These are phyloP conservation scores for Harringtonia lauricola DNA, from an alignment of 2,329 filamentous ascomycete species.

Conservation along the genomic window DNA sequence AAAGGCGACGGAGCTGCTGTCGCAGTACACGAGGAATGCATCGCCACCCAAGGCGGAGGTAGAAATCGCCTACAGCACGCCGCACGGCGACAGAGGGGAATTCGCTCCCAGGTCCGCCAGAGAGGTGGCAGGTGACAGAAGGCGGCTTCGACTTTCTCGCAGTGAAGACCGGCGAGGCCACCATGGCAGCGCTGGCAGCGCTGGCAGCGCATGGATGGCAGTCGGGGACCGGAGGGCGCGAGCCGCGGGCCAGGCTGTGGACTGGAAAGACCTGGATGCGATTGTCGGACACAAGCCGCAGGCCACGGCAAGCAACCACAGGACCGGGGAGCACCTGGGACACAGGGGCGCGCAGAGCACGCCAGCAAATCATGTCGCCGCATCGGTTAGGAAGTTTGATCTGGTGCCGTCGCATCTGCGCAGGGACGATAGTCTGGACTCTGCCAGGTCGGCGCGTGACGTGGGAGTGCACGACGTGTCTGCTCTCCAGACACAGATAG, in stretches of 20 bases:
- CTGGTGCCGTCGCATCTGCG: no score
- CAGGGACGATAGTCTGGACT: no score
- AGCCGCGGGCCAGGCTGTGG: not conserved
- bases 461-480: no score
- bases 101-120: not conserved
- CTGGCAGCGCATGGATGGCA: not conserved
- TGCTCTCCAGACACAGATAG: conserved; percentile 25
- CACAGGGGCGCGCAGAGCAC: not conserved
- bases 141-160: conserved; percentile 5
- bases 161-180: conserved; percentile 4
- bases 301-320: not conserved
- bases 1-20: conserved; percentile 13
- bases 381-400: no score
- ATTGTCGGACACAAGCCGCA: not conserved
- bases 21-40: conserved; percentile 12
- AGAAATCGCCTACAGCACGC: not conserved
- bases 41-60: not conserved
- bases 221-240: not conserved
- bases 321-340: not conserved
- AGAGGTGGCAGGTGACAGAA: not conserved
- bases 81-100: not conserved
- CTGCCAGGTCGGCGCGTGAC: no score
- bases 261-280: not conserved
- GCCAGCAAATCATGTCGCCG: no score
- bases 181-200: not conserved